These are phyloP conservation scores for Neckera pumila DNA, from an alignment of 225 moss, liverwort and hornwort genomes.

Conservation along the genomic window DNA sequence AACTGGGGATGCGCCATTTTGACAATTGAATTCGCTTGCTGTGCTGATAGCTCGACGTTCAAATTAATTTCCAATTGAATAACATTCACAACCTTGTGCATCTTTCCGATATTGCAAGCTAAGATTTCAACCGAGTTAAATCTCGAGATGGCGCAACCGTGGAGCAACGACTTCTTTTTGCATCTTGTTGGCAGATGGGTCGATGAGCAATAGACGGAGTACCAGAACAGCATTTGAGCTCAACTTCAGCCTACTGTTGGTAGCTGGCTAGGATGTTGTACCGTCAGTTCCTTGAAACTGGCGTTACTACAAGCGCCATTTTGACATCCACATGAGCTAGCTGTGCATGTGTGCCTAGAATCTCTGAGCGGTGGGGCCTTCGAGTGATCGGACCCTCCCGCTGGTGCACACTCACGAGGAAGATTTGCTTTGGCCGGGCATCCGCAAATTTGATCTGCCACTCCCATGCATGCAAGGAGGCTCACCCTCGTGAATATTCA, in stretches of 20 bases:
- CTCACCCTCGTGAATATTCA: not conserved
- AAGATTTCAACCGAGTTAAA: not conserved
- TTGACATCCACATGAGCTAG: not conserved
- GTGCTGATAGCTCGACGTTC: not conserved
- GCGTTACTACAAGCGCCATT: not conserved
- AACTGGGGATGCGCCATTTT: not conserved
- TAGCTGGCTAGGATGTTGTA: not conserved
- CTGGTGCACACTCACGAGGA: not conserved
- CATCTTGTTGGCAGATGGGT: slow-evolving; percentile 4
- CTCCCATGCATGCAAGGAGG: not conserved
- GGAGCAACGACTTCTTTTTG: slow-evolving; percentile 4
- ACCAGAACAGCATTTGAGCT: not conserved
- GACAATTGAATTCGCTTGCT: not conserved
- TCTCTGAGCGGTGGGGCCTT: not conserved
- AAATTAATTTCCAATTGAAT: not conserved
- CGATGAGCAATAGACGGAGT: not conserved
- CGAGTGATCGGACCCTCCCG: not conserved
- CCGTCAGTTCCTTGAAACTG: not conserved
- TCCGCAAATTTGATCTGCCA: not conserved
- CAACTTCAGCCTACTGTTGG: not conserved
- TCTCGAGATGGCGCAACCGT: slow-evolving; percentile 1
- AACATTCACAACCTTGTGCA: not conserved
- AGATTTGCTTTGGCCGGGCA: not conserved
- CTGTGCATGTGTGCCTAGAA: not conserved
- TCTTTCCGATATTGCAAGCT: too few species aligned